Percentiles rank a stretch among this genome's conserved stretches.
Evolutionary conservation across 2,329 filamentous ascomycete genomes (phyloP).

Genomic region (Beauveria sp.): DNA sequence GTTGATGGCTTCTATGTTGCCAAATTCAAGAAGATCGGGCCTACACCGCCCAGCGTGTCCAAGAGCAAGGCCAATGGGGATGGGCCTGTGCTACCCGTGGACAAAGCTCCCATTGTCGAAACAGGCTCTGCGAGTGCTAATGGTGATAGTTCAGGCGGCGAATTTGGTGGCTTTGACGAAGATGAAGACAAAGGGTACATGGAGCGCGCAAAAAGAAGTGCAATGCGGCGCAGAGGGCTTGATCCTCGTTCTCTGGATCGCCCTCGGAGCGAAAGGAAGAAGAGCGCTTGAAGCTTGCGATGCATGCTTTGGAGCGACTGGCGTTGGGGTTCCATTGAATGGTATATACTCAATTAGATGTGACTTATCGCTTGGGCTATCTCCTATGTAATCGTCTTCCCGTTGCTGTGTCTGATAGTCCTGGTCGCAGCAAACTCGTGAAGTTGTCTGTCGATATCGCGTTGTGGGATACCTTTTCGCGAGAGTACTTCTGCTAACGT

Average conservation of each 20-base stretch:
- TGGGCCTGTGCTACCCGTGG: conserved; percentile 43
- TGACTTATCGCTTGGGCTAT: background rate
- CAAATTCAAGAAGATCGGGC: conserved; percentile 89
- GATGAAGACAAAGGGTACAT: conserved; percentile 66
- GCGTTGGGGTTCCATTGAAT: background rate
- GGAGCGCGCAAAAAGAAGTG: conserved; percentile 63
- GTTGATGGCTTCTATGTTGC: conserved; percentile 98
- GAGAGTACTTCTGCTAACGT: too few species aligned
- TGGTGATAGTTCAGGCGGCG: conserved; percentile 12
- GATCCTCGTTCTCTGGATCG: conserved; percentile 46
- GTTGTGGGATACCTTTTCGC: too few species aligned
- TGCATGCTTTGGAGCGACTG: background rate
- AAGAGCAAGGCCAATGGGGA: conserved; percentile 19
- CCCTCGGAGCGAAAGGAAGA: background rate
- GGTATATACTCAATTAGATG: background rate
- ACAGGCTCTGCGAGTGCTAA: conserved; percentile 28
- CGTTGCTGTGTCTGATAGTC: too few species aligned
- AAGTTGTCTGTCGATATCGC: too few species aligned
- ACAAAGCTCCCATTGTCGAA: conserved; percentile 59
- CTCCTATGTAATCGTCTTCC: background rate
- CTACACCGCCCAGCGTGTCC: conserved; percentile 52
- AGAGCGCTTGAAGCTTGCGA: background rate
- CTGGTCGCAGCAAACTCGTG: too few species aligned
- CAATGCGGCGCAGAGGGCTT: conserved; percentile 65
- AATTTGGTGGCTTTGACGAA: conserved; percentile 68